These are phyloP conservation scores for Podaxis mareebaensis DNA, from an alignment of 768 basidiomycete species.

Conservation along the genomic window DNA sequence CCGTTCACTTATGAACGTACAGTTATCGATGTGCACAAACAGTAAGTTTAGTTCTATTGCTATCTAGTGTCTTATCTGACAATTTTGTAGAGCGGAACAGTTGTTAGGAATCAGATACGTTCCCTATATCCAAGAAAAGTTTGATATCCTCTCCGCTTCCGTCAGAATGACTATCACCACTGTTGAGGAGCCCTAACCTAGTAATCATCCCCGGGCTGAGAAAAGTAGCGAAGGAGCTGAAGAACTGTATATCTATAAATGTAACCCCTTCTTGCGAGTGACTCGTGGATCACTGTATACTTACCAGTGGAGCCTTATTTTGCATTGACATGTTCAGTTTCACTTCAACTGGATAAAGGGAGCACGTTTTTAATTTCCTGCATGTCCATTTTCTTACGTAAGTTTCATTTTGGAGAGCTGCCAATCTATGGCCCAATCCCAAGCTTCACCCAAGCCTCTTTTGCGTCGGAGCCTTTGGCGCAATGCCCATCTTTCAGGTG, in stretches of 20 bases:
- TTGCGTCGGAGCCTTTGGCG: no score
- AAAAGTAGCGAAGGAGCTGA: neutral
- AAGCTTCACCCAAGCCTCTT: no score
- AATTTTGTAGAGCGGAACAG: constrained; percentile 38
- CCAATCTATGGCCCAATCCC: no score
- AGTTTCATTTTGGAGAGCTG: no score
- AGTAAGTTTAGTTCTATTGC: constrained; percentile 32
- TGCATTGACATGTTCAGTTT: no score
- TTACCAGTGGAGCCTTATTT: no score
- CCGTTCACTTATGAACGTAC: constrained; percentile 50
- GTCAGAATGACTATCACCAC: neutral
- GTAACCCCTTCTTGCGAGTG: neutral
- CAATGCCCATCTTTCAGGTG: no score
- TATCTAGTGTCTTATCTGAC: neutral
- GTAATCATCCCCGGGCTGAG: constrained; percentile 1
- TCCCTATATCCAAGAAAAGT: constrained; percentile 45
- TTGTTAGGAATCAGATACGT: constrained; percentile 46
- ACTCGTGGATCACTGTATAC: neutral
- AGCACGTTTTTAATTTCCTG: no score
- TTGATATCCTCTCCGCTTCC: constrained; percentile 28
- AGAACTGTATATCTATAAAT: neutral
- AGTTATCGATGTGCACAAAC: constrained; percentile 50
- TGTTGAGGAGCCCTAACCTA: neutral
- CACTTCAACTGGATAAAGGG: no score
- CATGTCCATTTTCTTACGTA: no score